Evolutionary conservation across 225 moss, liverwort and hornwort genomes (phyloP).

Genomic region (Antitrichia curtipendula): DNA sequence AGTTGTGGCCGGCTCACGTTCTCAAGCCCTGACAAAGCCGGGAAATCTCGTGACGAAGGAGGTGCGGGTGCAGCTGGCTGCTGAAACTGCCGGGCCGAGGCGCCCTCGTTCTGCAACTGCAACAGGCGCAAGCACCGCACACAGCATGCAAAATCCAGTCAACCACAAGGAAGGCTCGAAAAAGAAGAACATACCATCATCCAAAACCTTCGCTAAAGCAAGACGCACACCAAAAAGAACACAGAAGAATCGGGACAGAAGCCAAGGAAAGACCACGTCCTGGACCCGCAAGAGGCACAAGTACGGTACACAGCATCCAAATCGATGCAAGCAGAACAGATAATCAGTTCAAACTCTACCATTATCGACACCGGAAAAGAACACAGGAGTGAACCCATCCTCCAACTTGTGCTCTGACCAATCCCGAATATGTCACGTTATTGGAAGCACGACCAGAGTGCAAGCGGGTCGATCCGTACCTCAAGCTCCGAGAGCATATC

Average conservation of each 20-base stretch:
- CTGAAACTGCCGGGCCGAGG: conserved; percentile 21
- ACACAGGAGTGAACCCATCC: background rate
- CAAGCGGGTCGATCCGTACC: background rate
- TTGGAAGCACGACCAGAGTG: background rate
- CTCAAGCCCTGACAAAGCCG: conserved; percentile 26
- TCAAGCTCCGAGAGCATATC: conserved; percentile 55
- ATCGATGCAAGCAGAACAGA: background rate
- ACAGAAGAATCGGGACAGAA: no score
- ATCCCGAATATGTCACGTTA: background rate
- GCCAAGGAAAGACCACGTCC: no score
- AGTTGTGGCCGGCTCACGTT: background rate
- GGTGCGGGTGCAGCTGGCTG: conserved; percentile 10
- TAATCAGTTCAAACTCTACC: background rate
- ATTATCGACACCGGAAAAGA: background rate
- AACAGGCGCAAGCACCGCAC: background rate
- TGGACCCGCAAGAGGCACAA: background rate
- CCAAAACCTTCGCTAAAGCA: background rate
- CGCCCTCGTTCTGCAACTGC: conserved; percentile 45
- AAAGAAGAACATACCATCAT: background rate
- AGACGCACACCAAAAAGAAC: background rate
- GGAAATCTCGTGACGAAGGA: conserved; percentile 41
- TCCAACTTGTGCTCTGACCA: background rate
- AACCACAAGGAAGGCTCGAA: background rate
- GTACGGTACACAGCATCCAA: background rate
- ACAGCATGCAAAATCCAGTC: background rate